Evolutionary conservation across 306 rosid genomes (phyloP), one percentile per base, ranked within the genome.

Genomic region (Nissolia schottii): DNA sequence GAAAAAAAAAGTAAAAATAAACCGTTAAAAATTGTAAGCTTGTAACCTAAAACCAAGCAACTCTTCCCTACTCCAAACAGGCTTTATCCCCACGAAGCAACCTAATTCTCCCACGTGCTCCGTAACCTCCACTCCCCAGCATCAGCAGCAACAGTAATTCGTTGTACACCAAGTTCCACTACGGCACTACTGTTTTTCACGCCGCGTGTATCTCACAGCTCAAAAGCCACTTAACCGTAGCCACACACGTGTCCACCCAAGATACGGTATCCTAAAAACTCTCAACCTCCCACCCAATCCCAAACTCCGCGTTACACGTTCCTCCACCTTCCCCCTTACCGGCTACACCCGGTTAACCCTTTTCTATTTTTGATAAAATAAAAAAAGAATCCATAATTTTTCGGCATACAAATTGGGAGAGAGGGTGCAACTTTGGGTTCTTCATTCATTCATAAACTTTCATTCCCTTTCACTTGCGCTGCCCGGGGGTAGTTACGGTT

Each of bases 161-260:
- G 0, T 8, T 4, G 1, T 34, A 10, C 43, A 37, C 43, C 43
- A 8, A 37, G 12, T 34, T 34, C 40, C 40, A 34, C n/a, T n/a
- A n/a, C n/a, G n/a, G n/a, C n/a, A n/a, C n/a, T n/a, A n/a, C 40
- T 9, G 43, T 37, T 37, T 9, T 14, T 37, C 43, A 37, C n/a
- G 11, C 14, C 43, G 14, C 11, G 11, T 32, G n/a, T 55, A 34
- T 35, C 56, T 9, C n/a, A 0, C 8, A 51, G 14, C 58, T 22
- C 3, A 45, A 71, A 14, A 29, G 2, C 48, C 13, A 64, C 29
- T 4, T 16, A 64, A 54, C 45, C 2, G 25, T 4, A 0, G 3
- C 59, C 70, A 6, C 68, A 79, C 88, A 77, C 87, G 86, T 80
- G 73, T 82, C 49, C 0, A 4, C 29, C 38, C 19, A 70, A 3